These are phyloP conservation scores for Serendipita sp. DNA, from an alignment of 768 basidiomycete species.

Conservation along the genomic window DNA sequence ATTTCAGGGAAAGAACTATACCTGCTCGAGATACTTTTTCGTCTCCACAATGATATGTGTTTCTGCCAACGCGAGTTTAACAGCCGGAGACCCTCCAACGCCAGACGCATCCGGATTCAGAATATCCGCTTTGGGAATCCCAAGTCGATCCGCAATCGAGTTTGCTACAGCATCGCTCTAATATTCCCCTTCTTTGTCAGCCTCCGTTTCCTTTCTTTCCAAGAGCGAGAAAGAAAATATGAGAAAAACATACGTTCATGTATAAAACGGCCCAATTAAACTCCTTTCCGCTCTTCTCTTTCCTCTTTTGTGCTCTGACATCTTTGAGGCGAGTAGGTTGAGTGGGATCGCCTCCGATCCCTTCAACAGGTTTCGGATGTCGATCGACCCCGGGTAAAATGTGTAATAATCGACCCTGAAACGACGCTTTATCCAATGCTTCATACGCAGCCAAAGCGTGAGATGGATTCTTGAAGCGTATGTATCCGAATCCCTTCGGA, in stretches of 20 bases:
- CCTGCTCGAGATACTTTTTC: slow-evolving; percentile 62
- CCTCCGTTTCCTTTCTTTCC: slow-evolving; percentile 8
- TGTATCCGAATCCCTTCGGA: slow-evolving; percentile 47
- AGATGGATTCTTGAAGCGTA: slow-evolving; percentile 30
- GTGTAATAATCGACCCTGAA: slow-evolving; percentile 85
- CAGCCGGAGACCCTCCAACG: slow-evolving; percentile 40
- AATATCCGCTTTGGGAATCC: slow-evolving; percentile 71
- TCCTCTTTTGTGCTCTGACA: slow-evolving; percentile 40
- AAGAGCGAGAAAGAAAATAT: not conserved
- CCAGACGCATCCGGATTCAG: slow-evolving; percentile 47
- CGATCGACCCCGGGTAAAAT: slow-evolving; percentile 66
- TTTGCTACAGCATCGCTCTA: slow-evolving; percentile 89
- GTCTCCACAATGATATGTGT: slow-evolving; percentile 94
- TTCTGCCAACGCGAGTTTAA: slow-evolving; percentile 91
- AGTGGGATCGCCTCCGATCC: slow-evolving; percentile 21
- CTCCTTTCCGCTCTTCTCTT: slow-evolving; percentile 51
- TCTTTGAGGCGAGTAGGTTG: slow-evolving; percentile 42
- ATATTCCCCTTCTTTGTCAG: not conserved
- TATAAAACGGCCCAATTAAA: slow-evolving; percentile 92
- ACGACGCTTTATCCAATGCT: slow-evolving; percentile 62
- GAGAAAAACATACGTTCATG: slow-evolving; percentile 73
- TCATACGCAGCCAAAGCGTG: slow-evolving; percentile 56
- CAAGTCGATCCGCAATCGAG: slow-evolving; percentile 79
- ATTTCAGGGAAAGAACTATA: slow-evolving; percentile 10
- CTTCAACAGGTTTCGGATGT: slow-evolving; percentile 21